Percentiles rank a stretch among this genome's conserved stretches.
phyloP scores from a whole-genome alignment of 108 stramenopile species.

The Mediolabrus comicus region DNA sequence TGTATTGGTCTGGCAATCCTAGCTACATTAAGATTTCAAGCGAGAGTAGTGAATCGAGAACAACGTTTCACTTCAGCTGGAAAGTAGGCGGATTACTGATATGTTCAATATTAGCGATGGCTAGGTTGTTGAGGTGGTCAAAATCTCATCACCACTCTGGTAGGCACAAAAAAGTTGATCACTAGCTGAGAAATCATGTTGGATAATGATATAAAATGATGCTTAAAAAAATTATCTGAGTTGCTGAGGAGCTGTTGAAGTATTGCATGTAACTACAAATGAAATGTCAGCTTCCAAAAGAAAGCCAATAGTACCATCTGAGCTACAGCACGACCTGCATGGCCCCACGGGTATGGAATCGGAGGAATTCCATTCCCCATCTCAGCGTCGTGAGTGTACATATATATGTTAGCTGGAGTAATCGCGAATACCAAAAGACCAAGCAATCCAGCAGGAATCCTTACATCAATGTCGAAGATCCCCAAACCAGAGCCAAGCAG shows the following conservation, averaged over 20 bases:
- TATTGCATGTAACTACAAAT: conserved; percentile 4
- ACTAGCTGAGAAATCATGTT: neutral
- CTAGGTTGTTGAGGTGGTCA: neutral
- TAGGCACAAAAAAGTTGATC: neutral
- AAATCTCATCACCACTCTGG: neutral
- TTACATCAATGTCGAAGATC: conserved; percentile 26
- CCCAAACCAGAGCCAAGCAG: conserved; percentile 45
- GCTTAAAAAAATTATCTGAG: neutral
- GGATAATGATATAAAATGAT: neutral
- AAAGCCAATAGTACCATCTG: conserved; percentile 72
- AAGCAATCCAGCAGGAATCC: conserved; percentile 59
- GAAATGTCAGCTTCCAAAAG: conserved; percentile 77
- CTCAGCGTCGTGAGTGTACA: conserved; percentile 86
- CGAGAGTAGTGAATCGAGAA: neutral
- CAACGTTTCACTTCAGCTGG: neutral
- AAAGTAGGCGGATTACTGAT: neutral
- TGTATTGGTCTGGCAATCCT: conserved; percentile 42
- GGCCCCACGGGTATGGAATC: conserved; percentile 70
- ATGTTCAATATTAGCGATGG: neutral
- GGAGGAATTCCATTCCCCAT: conserved; percentile 57
- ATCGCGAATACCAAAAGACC: conserved; percentile 67
- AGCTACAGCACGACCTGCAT: conserved; percentile 59
- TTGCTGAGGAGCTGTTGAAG: too few species aligned
- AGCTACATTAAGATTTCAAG: conserved; percentile 27
- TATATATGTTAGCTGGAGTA: conserved; percentile 90